Evolutionary conservation across 2,329 filamentous ascomycete species (phyloP), one percentile per base, ranked within the genome.

Genomic region (Fonsecaea nubica): DNA sequence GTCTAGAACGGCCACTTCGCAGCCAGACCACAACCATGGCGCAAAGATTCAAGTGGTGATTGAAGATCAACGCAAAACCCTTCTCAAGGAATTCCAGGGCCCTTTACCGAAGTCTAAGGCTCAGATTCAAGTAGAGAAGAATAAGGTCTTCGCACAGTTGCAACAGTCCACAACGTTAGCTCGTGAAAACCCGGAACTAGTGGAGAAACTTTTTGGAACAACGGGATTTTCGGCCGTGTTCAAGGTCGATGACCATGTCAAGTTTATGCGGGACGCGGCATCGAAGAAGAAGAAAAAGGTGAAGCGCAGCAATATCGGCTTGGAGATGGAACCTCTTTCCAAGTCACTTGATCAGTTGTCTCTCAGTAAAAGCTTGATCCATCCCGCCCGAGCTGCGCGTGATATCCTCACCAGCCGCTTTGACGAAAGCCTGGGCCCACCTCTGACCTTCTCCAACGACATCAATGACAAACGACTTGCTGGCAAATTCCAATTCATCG

Each of bases 401-500:
- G 56, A 64, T 10, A 66, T 73, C 12, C 64, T 72, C 12, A 68
- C 55, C 9, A 64, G 59, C 42, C 67, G 70, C 1, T 73, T 73
- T 54, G 59, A 69, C 2, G 65, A 71, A n/a, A 10, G 60, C 7
- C n/a, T 61, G 4, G 15, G 30, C 8, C 66, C 70, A n/a, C 62
- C 68, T 1, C 30, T 74, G 15, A 71, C 66, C 4, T 72, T 74
- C 59, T 57, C 63, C 50, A 72, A 74, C 59, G 58, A 69, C 54
- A 61, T 69, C 25, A 70, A 73, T 33, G 57, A 66, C 8, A 58
- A 45, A 54, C 66, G 65, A 10, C 55, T 74, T 3, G 57, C 66
- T 53, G 72, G 72, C 6, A 72, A 72, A 55, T 74, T 74, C 56
- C 71, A 74, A 40, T 73, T 74, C 45, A 64, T 69, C 30, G 56